Percentiles rank a stretch among this genome's conserved stretches.
Evolutionary conservation across 441 rosid genomes (phyloP).

Genomic region (Populus trichocarpa): DNA sequence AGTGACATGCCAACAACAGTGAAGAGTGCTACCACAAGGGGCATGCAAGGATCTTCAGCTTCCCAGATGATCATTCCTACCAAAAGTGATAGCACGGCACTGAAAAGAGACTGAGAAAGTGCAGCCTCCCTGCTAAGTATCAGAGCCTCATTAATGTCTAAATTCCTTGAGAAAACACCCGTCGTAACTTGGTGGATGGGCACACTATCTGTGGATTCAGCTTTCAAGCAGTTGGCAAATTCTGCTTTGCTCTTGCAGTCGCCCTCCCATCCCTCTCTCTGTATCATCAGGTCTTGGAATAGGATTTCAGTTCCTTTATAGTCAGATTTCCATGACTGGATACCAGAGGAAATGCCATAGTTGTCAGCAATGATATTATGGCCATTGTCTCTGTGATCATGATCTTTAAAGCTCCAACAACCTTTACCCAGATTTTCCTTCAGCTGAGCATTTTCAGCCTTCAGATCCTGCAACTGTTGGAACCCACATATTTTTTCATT

Average conservation of each 20-base stretch:
- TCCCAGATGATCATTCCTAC: constrained; percentile 65
- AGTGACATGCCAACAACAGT: constrained; percentile 72
- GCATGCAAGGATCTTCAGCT: constrained; percentile 66
- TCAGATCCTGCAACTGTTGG: constrained; percentile 48
- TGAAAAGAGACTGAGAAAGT: constrained; percentile 53
- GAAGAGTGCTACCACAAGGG: constrained; percentile 74
- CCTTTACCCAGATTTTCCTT: constrained; percentile 40
- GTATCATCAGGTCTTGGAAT: constrained; percentile 21
- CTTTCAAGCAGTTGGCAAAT: constrained; percentile 10
- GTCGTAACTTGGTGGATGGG: constrained; percentile 26
- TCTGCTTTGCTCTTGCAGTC: constrained; percentile 23
- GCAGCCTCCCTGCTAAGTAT: constrained; percentile 44
- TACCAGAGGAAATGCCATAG: constrained; percentile 11
- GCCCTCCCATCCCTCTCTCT: constrained; percentile 21
- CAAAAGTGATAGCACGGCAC: constrained; percentile 54
- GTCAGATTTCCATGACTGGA: constrained; percentile 20
- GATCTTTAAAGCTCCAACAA: constrained; percentile 25
- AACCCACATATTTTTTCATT: neutral
- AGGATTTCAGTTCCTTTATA: constrained; percentile 15
- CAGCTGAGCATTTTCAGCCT: constrained; percentile 49
- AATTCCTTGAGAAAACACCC: constrained; percentile 15
- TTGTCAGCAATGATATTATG: constrained; percentile 23
- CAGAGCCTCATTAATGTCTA: constrained; percentile 23
- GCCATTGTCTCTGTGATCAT: constrained; percentile 8
- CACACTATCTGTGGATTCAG: constrained; percentile 6